phyloP scores from a whole-genome alignment of 2,329 filamentous ascomycete species.

The Elsinoe batatas region DNA sequence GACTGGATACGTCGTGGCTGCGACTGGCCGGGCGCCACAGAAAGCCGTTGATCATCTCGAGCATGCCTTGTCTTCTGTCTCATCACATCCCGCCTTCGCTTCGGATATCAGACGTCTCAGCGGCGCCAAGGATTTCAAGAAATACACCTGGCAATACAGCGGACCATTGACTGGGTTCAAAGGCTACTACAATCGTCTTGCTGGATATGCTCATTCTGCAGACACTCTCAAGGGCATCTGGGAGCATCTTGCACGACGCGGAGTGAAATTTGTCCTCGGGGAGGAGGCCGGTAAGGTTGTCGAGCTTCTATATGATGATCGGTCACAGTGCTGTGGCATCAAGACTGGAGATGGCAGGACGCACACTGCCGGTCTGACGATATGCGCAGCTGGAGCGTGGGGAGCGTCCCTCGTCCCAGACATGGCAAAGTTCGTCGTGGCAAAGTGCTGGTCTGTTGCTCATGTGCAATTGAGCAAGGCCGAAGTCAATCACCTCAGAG shows the following conservation, averaged over 20 bases:
- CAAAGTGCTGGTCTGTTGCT: conserved; percentile 50
- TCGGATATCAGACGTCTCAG: conserved; percentile 33
- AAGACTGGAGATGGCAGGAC: conserved; percentile 30
- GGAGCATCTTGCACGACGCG: conserved; percentile 30
- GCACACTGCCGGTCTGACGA: conserved; percentile 33
- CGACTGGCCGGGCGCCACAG: conserved; percentile 38
- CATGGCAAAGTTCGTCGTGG: conserved; percentile 42
- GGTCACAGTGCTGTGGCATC: conserved; percentile 27
- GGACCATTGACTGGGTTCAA: conserved; percentile 43
- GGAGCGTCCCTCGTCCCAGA: conserved; percentile 40
- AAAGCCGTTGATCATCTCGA: conserved; percentile 41
- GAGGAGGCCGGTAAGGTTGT: conserved; percentile 30
- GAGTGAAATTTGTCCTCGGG: conserved; percentile 37
- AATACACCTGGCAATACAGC: conserved; percentile 39
- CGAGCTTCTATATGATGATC: conserved; percentile 33
- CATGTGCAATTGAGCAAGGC: conserved; percentile 48
- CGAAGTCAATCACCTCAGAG: conserved; percentile 45
- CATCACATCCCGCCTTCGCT: conserved; percentile 32
- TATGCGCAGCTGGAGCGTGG: conserved; percentile 45
- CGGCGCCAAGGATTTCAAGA: conserved; percentile 31
- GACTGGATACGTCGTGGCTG: conserved; percentile 43
- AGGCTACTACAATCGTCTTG: conserved; percentile 50
- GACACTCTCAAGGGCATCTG: conserved; percentile 43
- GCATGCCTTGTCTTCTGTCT: conserved; percentile 34
- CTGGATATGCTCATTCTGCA: conserved; percentile 48